Conservation (phyloP, 2,329 filamentous ascomycete genomes). For the Pezicula neosporulosa region DNA sequence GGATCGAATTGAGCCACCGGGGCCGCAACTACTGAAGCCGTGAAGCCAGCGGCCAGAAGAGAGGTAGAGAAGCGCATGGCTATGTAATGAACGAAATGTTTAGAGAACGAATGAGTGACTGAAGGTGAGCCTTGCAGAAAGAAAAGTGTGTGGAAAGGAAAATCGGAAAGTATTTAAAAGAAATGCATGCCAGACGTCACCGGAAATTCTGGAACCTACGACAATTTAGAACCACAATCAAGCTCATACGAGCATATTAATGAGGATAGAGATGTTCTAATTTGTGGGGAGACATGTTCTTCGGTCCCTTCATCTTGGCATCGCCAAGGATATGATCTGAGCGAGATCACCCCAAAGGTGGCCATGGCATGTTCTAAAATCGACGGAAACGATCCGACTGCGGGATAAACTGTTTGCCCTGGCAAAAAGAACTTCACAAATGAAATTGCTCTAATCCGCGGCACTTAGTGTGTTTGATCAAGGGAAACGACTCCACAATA, state of each 20-base stretch:
- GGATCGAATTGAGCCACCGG: background rate
- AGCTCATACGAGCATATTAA: background rate
- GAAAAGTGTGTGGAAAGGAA: background rate
- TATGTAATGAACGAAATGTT: background rate
- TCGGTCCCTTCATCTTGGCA: background rate
- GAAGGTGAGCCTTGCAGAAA: background rate
- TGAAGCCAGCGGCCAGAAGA: background rate
- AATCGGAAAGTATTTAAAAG: background rate
- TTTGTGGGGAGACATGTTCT: background rate
- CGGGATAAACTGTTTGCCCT: too few species aligned
- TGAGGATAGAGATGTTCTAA: background rate
- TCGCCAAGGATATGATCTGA: background rate
- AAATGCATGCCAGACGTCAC: background rate
- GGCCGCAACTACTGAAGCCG: background rate
- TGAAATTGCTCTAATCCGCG: background rate
- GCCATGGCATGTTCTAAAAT: background rate
- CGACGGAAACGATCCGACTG: background rate
- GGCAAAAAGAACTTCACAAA: too few species aligned
- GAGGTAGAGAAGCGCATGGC: conserved; percentile 1
- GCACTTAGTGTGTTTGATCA: background rate
- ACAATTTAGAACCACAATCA: background rate
- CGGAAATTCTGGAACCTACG: background rate
- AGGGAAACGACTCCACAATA: background rate
- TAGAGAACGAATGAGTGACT: background rate
- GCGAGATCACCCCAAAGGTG: background rate